Evolutionary conservation across 805 yeast genomes (phyloP), one percentile per base, ranked within the genome.

Genomic region (Tetrapisispora namnaoensis): DNA sequence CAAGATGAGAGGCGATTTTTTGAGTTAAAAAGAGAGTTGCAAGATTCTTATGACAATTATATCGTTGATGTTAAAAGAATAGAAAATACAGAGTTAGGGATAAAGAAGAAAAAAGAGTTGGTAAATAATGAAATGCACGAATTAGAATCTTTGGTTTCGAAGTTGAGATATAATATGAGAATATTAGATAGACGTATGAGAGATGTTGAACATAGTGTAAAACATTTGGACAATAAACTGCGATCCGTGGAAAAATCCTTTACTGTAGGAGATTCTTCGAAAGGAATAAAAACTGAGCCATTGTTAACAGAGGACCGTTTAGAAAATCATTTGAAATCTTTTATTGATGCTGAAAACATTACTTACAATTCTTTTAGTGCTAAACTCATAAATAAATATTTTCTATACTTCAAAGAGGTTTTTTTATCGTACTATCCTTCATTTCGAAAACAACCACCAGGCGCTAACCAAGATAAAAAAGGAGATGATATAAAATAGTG

Each of bases 121-220:
- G 53, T 73, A 14, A 63, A 68, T 8, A 59, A 66, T 28, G 76
- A 74, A 50, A 59, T 74, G 46, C 61, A 65, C 24, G 83, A 80
- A 51, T 67, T 80, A 17, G 77, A 75, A 45, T 75, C 81, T 9
- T 65, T 78, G 45, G 75, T 78, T 34, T 80, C 86, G 2, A 70
- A 82, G 52, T 61, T 85, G 45, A 77, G 79, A 55, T 85, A 85
- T 61, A 91, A 85, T 58, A 68, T 80, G 42, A 66, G 84, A 20
- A 67, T 81, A 39, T 62, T 85, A 30, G 74, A 74, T 32, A 74
- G 76, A 21, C 80, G 83, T 54, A 74, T 85, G 43, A 73, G 77
- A 41, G 93, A 85, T 55, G 82, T 83, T 8, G 86, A 82, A 55
- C 81, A 80, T 27, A 73, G 80, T 42, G 72, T 79, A 48, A 67